phyloP scores from a whole-genome alignment of 805 yeast species.

The Saccharomycopsis olivae region DNA sequence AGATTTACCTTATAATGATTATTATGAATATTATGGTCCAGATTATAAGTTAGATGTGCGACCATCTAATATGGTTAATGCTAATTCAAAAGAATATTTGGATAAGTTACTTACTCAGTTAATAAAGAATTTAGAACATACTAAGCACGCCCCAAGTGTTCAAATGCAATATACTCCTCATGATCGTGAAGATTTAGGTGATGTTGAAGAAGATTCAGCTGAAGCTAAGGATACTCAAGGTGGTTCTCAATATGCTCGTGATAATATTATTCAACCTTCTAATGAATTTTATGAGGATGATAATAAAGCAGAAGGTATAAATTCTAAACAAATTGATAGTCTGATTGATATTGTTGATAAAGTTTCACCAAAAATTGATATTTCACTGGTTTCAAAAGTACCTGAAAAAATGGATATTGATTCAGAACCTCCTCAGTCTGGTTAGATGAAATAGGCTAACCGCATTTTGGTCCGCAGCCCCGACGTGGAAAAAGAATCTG shows the following conservation, averaged over 20 bases:
- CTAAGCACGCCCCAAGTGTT: slow-evolving; percentile 96
- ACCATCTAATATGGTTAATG: slow-evolving; percentile 94
- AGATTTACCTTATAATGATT: slow-evolving; percentile 88
- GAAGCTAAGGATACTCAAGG: slow-evolving; percentile 83
- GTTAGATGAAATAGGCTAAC: no score
- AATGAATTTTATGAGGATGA: slow-evolving; percentile 72
- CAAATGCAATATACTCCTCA: slow-evolving; percentile 84
- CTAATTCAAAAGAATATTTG: slow-evolving; percentile 85
- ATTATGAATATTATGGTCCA: slow-evolving; percentile 95
- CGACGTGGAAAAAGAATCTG: no score
- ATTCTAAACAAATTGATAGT: slow-evolving; percentile 10
- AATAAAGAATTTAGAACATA: slow-evolving; percentile 67
- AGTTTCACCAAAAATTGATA: neutral
- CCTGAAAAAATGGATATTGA: neutral
- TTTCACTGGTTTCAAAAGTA: no score
- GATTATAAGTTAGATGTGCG: slow-evolving; percentile 91
- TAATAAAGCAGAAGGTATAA: slow-evolving; percentile 32
- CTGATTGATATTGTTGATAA: neutral
- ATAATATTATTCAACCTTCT: slow-evolving; percentile 55
- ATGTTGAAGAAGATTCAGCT: slow-evolving; percentile 73
- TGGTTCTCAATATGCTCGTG: slow-evolving; percentile 80
- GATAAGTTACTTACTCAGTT: slow-evolving; percentile 75
- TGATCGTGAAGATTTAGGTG: slow-evolving; percentile 80
- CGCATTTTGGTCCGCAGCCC: no score
- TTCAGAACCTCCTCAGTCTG: no score